Evolutionary conservation across 2,329 filamentous ascomycete genomes (phyloP), one percentile per base, ranked within the genome.

Genomic region (Colletotrichum chlorophyti): DNA sequence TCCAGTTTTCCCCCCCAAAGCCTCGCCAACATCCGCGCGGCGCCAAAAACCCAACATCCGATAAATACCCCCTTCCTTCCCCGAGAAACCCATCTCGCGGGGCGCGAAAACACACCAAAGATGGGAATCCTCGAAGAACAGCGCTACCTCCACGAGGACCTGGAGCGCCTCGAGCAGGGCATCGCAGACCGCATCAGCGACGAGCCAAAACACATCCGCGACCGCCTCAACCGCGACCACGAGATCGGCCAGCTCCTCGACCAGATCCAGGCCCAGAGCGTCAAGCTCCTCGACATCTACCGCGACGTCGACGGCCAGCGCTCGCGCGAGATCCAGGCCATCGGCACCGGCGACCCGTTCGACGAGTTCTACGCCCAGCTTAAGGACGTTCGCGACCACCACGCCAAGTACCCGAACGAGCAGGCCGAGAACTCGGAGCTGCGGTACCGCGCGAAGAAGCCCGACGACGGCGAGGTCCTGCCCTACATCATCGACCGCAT

Each of bases 371-470:
- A 97, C 79, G 91, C 88, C 65, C 91, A 96, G 69, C 78, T 96
- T 14, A 81, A 85, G 55, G 85, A 88, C 23, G 90, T 97, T 68
- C 95, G 93, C 69, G 87, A 91, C 43, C 96, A 96, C 71, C 93
- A 99, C 74, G 85, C 89, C 58, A 87, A 90, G 66, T 97, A 99
- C 69, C 94, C 94, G 1, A 96, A 96, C 75, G 92, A 97, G 71
- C 92, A 91, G 26, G 91, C 96, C 43, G 95, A 99, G 74, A 97
- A 98, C 67, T 86, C 97, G 12, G 96, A 99, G 76, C 86, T 89
- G 65, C 91, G 93, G 31, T 99, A 99, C 79, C 92, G 93, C 72
- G 83, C 76, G 41, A 83, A 87, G 69, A 85, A 83, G 57, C 78
- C 82, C 37, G 83, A 82, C 11, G 86, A 87, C 38, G 88, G 89